Conservation (phyloP, 2,329 filamentous ascomycete genomes). For the Colletotrichum tanaceti region DNA sequence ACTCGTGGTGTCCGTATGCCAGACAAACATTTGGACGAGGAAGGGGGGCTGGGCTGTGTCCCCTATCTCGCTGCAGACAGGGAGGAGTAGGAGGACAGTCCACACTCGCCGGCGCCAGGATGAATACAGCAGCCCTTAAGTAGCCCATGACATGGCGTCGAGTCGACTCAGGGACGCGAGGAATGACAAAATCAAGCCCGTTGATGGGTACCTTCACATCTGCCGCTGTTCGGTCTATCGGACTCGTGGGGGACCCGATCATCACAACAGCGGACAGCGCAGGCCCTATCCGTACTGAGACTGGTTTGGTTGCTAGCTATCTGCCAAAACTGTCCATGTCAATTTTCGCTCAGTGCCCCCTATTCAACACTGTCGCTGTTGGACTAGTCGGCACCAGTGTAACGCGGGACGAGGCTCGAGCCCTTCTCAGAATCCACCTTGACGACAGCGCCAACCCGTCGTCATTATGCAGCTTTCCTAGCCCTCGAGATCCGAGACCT, state of each 20-base stretch:
- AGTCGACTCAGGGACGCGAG: slow-evolving; percentile 13
- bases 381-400: slow-evolving; percentile 7
- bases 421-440: slow-evolving; percentile 26
- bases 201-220: not conserved
- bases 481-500: slow-evolving; percentile 9
- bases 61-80: not conserved
- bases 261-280: not conserved
- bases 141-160: slow-evolving; percentile 5
- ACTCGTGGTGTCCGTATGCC: not conserved
- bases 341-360: slow-evolving; percentile 13
- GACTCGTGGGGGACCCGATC: slow-evolving; percentile 7
- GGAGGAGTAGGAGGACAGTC: too few relatives aligned
- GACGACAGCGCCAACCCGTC: not conserved
- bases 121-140: slow-evolving; percentile 6
- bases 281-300: not conserved
- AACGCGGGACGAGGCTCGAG: slow-evolving; percentile 33
- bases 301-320: slow-evolving; percentile 19
- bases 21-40: not conserved
- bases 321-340: slow-evolving; percentile 13
- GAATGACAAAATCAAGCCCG: slow-evolving; percentile 13
- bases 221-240: not conserved
- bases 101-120: not conserved
- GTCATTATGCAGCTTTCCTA: slow-evolving; percentile 17
- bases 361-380: not conserved
- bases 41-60: not conserved